phyloP scores from a whole-genome alignment of 73 alveolate genomes.

The Tetrahymena elliotti region DNA sequence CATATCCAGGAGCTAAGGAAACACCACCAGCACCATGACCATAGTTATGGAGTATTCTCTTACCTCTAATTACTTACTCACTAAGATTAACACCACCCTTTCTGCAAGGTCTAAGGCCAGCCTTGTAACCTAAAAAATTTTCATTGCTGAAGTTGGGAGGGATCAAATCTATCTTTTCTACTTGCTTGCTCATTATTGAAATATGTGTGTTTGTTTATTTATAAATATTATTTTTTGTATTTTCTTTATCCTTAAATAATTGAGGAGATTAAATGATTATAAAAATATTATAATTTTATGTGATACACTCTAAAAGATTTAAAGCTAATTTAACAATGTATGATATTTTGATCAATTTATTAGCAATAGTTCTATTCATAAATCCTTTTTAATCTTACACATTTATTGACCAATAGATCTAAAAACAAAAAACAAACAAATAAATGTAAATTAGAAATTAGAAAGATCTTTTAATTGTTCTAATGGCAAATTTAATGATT shows the following conservation, averaged over 20 bases:
- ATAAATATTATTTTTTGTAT: too few relatives aligned
- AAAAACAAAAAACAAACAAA: too few relatives aligned
- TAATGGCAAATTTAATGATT: neutral
- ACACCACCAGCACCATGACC: constrained; percentile 1
- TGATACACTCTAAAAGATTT: neutral
- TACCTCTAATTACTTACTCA: neutral
- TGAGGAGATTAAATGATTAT: neutral
- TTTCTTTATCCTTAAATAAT: too few relatives aligned
- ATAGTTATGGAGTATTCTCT: neutral
- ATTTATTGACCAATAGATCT: neutral
- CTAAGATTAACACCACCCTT: neutral
- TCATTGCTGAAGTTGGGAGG: neutral
- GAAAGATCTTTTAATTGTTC: neutral
- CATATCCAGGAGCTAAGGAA: neutral
- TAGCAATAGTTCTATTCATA: neutral
- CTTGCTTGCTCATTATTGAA: neutral
- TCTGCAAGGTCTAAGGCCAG: neutral
- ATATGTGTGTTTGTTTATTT: neutral
- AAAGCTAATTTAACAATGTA: neutral
- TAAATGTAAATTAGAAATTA: neutral
- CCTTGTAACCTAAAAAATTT: neutral
- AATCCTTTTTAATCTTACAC: neutral
- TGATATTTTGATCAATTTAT: neutral
- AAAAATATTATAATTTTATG: too few relatives aligned
- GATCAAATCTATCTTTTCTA: neutral